A percentile compares a stretch with the other conserved stretches of the same genome.
These are phyloP conservation scores for Phoma sp. DNA, from an alignment of 2,329 filamentous ascomycete genomes.

Conservation along the genomic window DNA sequence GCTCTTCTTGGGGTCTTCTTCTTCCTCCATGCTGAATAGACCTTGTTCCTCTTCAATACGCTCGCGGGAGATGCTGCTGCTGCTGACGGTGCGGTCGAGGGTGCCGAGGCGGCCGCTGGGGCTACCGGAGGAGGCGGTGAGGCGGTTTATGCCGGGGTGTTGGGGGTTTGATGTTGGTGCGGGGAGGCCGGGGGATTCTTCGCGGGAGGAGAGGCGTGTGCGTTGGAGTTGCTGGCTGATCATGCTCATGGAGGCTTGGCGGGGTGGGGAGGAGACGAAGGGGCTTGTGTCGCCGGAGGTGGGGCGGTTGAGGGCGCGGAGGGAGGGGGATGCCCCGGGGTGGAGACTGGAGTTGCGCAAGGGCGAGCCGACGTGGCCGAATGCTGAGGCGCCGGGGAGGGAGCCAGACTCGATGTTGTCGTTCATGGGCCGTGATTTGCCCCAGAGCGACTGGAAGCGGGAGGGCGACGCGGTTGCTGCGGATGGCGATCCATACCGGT, in stretches of 20 bases:
- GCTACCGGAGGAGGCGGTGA: constrained; percentile 41
- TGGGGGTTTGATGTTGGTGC: constrained; percentile 35
- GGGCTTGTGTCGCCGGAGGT: constrained; percentile 58
- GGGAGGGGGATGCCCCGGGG: constrained; percentile 57
- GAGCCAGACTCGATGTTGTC: constrained; percentile 51
- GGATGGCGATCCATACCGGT: constrained; percentile 60
- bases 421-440: constrained; percentile 57
- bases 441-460: constrained; percentile 66
- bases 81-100: constrained; percentile 50
- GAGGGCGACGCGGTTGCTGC: constrained; percentile 64
- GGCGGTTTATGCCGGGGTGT: constrained; percentile 73
- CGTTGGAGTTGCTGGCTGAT: constrained; percentile 65
- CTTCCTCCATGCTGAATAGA: constrained; percentile 54
- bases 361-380: constrained; percentile 71
- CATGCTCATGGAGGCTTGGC: constrained; percentile 67
- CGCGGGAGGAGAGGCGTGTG: constrained; percentile 50
- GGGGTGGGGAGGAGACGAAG: constrained; percentile 62
- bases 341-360: constrained; percentile 67
- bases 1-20: constrained; percentile 45
- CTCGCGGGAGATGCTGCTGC: constrained; percentile 50
- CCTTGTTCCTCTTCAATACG: constrained; percentile 53
- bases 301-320: constrained; percentile 60
- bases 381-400: constrained; percentile 53
- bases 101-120: constrained; percentile 37
- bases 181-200: constrained; percentile 24